Percentiles rank a stretch among this genome's conserved stretches.
Evolutionary conservation across 345 rosid species (phyloP).

Genomic region (Eucalyptus leucophloia): DNA sequence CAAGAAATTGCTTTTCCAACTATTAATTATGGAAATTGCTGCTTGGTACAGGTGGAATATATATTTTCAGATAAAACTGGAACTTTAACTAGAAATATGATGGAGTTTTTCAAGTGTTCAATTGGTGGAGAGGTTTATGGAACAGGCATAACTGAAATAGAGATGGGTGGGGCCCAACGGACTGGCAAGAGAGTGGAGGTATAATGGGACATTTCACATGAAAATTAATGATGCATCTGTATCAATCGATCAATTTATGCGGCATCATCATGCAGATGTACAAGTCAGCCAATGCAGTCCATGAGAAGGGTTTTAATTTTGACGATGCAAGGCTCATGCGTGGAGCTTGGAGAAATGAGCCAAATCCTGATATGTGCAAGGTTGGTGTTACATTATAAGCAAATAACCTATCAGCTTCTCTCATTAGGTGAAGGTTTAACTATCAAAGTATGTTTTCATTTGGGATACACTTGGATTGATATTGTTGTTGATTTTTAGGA

Average conservation of each 20-base stretch:
- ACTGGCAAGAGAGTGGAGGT: conserved; percentile 68
- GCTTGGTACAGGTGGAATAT: conserved; percentile 74
- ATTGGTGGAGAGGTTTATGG: conserved; percentile 96
- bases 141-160: conserved; percentile 88
- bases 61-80: conserved; percentile 99
- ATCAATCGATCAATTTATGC: background rate
- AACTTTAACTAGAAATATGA: conserved; percentile 92
- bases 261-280: conserved; percentile 19
- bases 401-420: background rate
- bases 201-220: conserved; percentile 3
- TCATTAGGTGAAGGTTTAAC: background rate
- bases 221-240: background rate
- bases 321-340: conserved; percentile 85
- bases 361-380: conserved; percentile 90
- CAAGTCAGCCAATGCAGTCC: conserved; percentile 31
- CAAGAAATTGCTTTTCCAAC: background rate
- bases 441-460: background rate
- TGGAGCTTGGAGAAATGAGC: conserved; percentile 98
- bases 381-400: conserved; percentile 9
- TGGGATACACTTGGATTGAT: background rate
- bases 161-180: conserved; percentile 63
- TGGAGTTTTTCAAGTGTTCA: conserved; percentile 99
- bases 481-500: background rate
- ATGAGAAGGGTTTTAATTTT: conserved; percentile 94
- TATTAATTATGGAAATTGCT: background rate